These are phyloP conservation scores for Aspergillus steynii DNA, from an alignment of 495 filamentous ascomycete species.

Conservation along the genomic window DNA sequence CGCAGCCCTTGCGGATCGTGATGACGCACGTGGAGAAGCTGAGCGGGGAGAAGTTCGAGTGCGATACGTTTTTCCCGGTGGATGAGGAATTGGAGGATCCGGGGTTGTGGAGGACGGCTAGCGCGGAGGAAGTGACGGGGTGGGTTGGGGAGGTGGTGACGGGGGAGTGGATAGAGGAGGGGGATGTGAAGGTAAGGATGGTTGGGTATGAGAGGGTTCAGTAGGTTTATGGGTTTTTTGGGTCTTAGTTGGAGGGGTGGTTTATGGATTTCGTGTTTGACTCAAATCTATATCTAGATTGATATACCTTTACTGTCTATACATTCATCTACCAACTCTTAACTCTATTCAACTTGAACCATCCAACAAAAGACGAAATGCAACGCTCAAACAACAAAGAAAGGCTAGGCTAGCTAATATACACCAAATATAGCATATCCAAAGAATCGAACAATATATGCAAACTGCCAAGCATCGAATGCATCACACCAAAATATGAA, in stretches of 20 bases:
- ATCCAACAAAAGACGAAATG: too few relatives aligned
- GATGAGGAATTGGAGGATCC: conserved; percentile 31
- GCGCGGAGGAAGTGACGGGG: conserved; percentile 36
- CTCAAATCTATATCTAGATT: too few relatives aligned
- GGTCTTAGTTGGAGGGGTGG: not conserved
- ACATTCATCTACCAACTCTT: too few relatives aligned
- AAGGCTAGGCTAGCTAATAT: not conserved
- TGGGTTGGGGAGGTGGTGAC: conserved; percentile 48
- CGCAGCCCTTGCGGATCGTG: conserved; percentile 38
- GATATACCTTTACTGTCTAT: too few relatives aligned
- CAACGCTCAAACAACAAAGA: too few relatives aligned
- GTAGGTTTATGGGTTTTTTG: conserved; percentile 7
- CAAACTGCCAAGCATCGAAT: too few relatives aligned
- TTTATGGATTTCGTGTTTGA: not conserved
- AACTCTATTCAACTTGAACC: too few relatives aligned
- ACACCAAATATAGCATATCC: not conserved
- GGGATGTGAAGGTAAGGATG: conserved; percentile 45
- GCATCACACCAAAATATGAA: not conserved
- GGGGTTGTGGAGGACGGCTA: conserved; percentile 41
- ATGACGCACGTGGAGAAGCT: conserved; percentile 46
- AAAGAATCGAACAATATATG: too few relatives aligned
- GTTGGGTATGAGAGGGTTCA: conserved; percentile 43
- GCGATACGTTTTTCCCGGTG: conserved; percentile 84
- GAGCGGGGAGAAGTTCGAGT: conserved; percentile 63
- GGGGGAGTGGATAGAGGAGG: conserved; percentile 41